Percentiles rank a stretch among this genome's conserved stretches.
phyloP scores from a whole-genome alignment of 176 grass and related monocot species.

The Coix lacrymajobi region DNA sequence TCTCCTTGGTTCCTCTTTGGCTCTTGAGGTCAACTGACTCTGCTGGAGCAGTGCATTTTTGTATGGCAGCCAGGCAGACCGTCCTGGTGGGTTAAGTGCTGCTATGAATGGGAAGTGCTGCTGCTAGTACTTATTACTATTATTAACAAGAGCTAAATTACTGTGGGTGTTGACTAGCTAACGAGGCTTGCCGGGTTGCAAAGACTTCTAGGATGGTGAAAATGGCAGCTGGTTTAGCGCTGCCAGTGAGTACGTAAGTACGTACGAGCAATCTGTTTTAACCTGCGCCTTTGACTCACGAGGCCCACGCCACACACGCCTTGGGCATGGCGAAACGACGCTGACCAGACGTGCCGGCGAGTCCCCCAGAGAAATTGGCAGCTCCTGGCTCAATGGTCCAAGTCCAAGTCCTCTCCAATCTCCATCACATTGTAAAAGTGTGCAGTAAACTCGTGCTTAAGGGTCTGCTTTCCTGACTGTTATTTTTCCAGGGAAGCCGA shows the following conservation, averaged over 20 bases:
- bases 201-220: not conserved
- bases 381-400: not conserved
- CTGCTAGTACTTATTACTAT: not conserved
- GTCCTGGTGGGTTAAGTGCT: not conserved
- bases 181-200: not conserved
- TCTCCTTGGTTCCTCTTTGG: not conserved
- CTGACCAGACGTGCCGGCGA: not conserved
- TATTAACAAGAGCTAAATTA: not conserved
- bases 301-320: not conserved
- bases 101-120: not conserved
- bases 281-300: constrained; percentile 15
- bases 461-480: no score
- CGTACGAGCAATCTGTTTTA: constrained; percentile 10
- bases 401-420: not conserved
- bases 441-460: not conserved
- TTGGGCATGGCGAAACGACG: constrained; percentile 12
- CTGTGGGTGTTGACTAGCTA: constrained; percentile 10
- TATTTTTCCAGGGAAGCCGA: no score
- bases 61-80: not conserved
- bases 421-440: not conserved
- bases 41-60: not conserved
- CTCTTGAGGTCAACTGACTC: constrained; percentile 11
- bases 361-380: not conserved
- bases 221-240: constrained; percentile 37
- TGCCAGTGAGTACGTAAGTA: not conserved